A percentile compares a stretch with the other conserved stretches of the same genome.
phyloP scores from a whole-genome alignment of 2,329 filamentous ascomycete genomes.

The Didymella pinodella region DNA sequence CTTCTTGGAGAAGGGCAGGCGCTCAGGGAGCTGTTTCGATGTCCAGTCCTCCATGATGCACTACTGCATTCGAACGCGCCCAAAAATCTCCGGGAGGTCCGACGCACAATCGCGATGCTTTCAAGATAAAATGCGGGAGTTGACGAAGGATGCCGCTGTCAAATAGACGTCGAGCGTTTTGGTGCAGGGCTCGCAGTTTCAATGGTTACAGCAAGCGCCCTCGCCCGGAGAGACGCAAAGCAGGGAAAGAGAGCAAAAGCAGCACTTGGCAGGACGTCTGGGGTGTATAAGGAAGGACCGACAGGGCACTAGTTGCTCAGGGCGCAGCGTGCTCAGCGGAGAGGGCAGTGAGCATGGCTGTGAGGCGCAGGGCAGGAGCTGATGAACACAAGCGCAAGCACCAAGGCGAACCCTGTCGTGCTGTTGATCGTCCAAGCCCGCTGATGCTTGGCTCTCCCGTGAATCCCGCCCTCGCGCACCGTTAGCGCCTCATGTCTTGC shows the following conservation, averaged over 20 bases:
- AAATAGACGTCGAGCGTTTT: conserved; percentile 20
- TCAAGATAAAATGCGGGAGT: conserved; percentile 15
- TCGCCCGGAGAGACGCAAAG: conserved; percentile 41
- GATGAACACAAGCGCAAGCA: conserved; percentile 18
- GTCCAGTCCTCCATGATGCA: conserved; percentile 47
- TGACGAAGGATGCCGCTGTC: conserved; percentile 22
- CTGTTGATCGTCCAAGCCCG: conserved; percentile 22
- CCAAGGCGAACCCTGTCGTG: conserved; percentile 17
- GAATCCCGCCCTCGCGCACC: conserved; percentile 12
- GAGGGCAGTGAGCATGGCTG: conserved; percentile 23
- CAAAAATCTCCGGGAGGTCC: conserved; percentile 19
- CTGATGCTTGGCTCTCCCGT: conserved; percentile 20
- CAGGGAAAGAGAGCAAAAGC: conserved; percentile 27
- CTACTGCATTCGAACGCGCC: conserved; percentile 32
- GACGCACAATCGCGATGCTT: conserved; percentile 16
- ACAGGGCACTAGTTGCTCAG: conserved; percentile 15
- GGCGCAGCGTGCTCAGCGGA: conserved; percentile 25
- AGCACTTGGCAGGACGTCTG: conserved; percentile 10
- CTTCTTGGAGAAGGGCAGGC: conserved; percentile 63
- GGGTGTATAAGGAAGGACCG: conserved; percentile 26
- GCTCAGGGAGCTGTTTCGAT: conserved; percentile 52
- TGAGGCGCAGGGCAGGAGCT: conserved; percentile 26
- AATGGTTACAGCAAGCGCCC: conserved; percentile 34
- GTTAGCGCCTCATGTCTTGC: conserved; percentile 18
- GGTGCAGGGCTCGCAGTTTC: conserved; percentile 23